Percentiles rank a stretch among this genome's conserved stretches.
These are phyloP conservation scores for Epichloe brachyelytri DNA, from an alignment of 2,329 filamentous ascomycete species.

Conservation along the genomic window DNA sequence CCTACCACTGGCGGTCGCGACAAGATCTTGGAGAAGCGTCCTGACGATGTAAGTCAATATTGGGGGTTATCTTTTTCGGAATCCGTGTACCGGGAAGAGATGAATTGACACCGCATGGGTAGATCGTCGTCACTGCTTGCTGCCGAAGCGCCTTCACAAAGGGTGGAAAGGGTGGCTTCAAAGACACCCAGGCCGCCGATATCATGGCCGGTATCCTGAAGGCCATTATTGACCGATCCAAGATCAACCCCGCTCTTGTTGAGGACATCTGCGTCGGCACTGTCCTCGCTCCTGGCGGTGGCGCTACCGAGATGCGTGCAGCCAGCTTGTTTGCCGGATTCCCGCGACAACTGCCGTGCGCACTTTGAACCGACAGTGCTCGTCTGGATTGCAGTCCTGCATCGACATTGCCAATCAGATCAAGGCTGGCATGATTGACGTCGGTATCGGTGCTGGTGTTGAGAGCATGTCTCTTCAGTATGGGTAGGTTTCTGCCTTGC, in stretches of 20 bases:
- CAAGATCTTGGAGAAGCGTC: conserved; percentile 50
- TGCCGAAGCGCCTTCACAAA: conserved; percentile 88
- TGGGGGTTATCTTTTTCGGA: not conserved
- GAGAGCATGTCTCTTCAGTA: conserved; percentile 95
- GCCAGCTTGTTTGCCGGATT: conserved; percentile 85
- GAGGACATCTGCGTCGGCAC: conserved; percentile 89
- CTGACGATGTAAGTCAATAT: conserved; percentile 45
- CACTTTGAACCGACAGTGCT: conserved; percentile 88
- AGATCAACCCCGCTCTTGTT: conserved; percentile 76
- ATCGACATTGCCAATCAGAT: conserved; percentile 93
- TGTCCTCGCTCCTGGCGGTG: conserved; percentile 83
- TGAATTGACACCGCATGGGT: not conserved
- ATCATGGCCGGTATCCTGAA: conserved; percentile 74
- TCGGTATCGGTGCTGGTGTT: conserved; percentile 86
- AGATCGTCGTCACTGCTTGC: conserved; percentile 83
- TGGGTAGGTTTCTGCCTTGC: conserved; percentile 43
- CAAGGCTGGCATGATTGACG: conserved; percentile 80
- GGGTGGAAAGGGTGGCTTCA: conserved; percentile 87
- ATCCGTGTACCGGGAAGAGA: not conserved
- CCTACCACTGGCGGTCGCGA: conserved; percentile 37
- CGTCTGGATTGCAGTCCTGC: conserved; percentile 80
- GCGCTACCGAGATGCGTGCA: conserved; percentile 92
- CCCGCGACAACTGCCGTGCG: conserved; percentile 72
- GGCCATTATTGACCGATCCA: conserved; percentile 69
- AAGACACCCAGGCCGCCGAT: conserved; percentile 82